Evolutionary conservation across 2,329 filamentous ascomycete genomes (phyloP), one percentile per base, ranked within the genome.

Genomic region (Immersiporthe knoxdaviesiana): DNA sequence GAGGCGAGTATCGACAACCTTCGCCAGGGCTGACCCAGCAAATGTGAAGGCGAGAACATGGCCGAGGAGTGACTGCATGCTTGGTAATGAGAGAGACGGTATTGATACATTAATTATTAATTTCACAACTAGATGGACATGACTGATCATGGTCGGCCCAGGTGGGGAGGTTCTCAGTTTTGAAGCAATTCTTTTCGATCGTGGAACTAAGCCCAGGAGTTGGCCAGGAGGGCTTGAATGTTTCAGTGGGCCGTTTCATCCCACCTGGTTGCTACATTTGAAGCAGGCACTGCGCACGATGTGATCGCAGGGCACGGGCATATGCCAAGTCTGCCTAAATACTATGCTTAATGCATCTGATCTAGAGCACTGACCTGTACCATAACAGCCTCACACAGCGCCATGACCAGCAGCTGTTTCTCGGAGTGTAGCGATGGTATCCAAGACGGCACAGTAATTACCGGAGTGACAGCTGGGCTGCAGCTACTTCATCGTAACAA

Each of bases 241-340:
- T 68, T 68, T 68, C 66, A 68, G 56, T 37, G 62, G 47, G 16
- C 18, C n/a, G 68, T 70, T 70, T 70, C 68, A 70, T 68, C 68
- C 68, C 62, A 65, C 65, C 24, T 66, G 24, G 56, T 65, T 47
- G 50, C 35, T 30, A 41, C 37, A 21, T 44, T 16, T 10, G 18
- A 47, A n/a, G 37, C n/a, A 37, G 35, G 24, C 21, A 16, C 11
- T 30, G 64, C 39, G 54, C 59, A 58, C 61, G 6, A 62, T 41
- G 3, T 59, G 27, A 21, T 27, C 52, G 14, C 27, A 27, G 30
- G 21, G 60, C 50, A 30, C 54, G 52, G 39, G 39, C 30, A 62
- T 14, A 11, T 14, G 18, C 59, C n/a, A 56, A 30, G 12, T 56
- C 56, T 18, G 30, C 54, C 12, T 58, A 32, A 30, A n/a, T 10